A percentile compares a stretch with the other conserved stretches of the same genome.
Conservation (phyloP, 129 eudicot species). For the Erigeron canadensis region DNA sequence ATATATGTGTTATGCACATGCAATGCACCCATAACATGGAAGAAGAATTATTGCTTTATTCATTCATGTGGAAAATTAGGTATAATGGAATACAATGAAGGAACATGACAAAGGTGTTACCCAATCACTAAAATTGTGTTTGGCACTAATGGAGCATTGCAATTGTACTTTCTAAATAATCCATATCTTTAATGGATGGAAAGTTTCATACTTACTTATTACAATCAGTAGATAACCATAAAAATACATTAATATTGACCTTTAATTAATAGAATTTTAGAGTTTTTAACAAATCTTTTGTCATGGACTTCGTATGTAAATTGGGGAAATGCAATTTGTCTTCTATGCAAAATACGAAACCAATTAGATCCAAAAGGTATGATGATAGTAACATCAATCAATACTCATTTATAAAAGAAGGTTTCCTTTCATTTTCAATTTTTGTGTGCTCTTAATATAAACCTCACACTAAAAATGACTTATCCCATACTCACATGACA, state of each 20-base stretch:
- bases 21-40: slow-evolving; percentile 6
- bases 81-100: neutral
- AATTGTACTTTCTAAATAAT: too few relatives aligned
- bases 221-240: too few relatives aligned
- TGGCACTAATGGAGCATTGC: too few relatives aligned
- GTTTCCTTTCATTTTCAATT: slow-evolving; percentile 36
- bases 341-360: neutral
- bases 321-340: neutral
- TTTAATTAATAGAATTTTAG: neutral
- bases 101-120: neutral
- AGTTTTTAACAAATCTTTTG: neutral
- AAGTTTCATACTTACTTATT: too few relatives aligned
- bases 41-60: neutral
- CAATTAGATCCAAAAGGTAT: slow-evolving; percentile 16
- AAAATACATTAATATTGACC: neutral
- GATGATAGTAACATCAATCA: slow-evolving; percentile 4
- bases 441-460: slow-evolving; percentile 28
- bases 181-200: too few relatives aligned
- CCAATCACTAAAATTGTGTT: too few relatives aligned
- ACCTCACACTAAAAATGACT: slow-evolving; percentile 31
- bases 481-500: slow-evolving; percentile 37
- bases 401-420: neutral
- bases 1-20: neutral
- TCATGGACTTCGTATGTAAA: neutral
- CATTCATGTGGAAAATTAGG: neutral